phyloP scores from a whole-genome alignment of 352 stramenopile genomes.

The Globisporangium camurandrum region DNA sequence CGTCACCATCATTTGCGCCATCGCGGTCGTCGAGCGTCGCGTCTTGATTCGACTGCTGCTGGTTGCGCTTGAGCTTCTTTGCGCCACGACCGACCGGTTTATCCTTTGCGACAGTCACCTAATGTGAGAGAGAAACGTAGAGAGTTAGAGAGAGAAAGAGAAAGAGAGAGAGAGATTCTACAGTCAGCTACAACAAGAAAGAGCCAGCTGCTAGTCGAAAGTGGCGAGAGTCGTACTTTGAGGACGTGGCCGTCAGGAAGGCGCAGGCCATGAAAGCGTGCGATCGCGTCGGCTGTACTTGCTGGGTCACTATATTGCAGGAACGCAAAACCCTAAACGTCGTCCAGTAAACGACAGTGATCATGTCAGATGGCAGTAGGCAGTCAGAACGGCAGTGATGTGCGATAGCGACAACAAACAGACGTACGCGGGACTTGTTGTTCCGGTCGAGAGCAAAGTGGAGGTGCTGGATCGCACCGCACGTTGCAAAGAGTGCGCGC shows the following conservation, averaged over 20 bases:
- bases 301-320: slow-evolving; percentile 56
- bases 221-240: no score
- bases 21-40: slow-evolving; percentile 8
- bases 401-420: no score
- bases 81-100: slow-evolving; percentile 35
- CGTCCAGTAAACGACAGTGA: background rate
- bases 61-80: slow-evolving; percentile 65
- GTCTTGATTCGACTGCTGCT: slow-evolving; percentile 30
- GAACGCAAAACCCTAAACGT: slow-evolving; percentile 62
- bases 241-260: slow-evolving; percentile 66
- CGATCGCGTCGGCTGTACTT: slow-evolving; percentile 42
- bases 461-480: slow-evolving; percentile 53
- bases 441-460: slow-evolving; percentile 69
- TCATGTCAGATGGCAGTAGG: background rate
- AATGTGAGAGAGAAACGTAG: background rate
- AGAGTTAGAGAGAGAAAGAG: no score
- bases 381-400: background rate
- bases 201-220: no score
- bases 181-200: background rate
- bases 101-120: slow-evolving; percentile 61
- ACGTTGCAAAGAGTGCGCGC: slow-evolving; percentile 44
- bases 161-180: background rate
- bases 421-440: slow-evolving; percentile 58
- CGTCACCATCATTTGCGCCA: no score
- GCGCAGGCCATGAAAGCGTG: slow-evolving; percentile 50